Conservation (phyloP, 805 yeast genomes). For the Saccharomyces eubayanus region DNA sequence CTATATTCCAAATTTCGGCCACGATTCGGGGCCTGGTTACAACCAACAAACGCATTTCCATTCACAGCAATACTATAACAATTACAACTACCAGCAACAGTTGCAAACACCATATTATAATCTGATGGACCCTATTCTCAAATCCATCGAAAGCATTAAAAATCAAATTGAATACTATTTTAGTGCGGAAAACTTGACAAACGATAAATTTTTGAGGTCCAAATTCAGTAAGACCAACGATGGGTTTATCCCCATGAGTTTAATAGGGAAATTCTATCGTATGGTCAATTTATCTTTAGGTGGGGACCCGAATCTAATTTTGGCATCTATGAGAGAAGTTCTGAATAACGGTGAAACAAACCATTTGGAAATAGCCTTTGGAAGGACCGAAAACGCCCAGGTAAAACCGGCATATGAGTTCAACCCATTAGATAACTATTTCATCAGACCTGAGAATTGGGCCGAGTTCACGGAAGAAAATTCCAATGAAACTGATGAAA, state of each 20-base stretch:
- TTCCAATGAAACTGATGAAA: slow-evolving; percentile 7
- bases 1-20: neutral
- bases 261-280: slow-evolving; percentile 66
- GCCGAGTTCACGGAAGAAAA: slow-evolving; percentile 13
- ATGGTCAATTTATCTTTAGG: slow-evolving; percentile 51
- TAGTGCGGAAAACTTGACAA: slow-evolving; percentile 68
- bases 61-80: slow-evolving; percentile 2
- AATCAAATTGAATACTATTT: slow-evolving; percentile 75
- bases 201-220: slow-evolving; percentile 53
- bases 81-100: neutral
- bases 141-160: slow-evolving; percentile 2
- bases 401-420: slow-evolving; percentile 3
- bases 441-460: slow-evolving; percentile 28
- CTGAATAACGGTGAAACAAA: neutral
- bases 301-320: slow-evolving; percentile 44
- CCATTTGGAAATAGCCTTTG: neutral
- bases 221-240: slow-evolving; percentile 40
- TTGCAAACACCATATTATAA: slow-evolving; percentile 2
- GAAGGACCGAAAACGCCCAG: slow-evolving; percentile 3
- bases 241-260: slow-evolving; percentile 61
- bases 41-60: slow-evolving; percentile 2
- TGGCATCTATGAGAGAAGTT: slow-evolving; percentile 3
- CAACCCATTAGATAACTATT: slow-evolving; percentile 15
- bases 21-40: neutral
- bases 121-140: slow-evolving; percentile 2